phyloP scores from a whole-genome alignment of 805 yeast species.

The Huiozyma naganishii region DNA sequence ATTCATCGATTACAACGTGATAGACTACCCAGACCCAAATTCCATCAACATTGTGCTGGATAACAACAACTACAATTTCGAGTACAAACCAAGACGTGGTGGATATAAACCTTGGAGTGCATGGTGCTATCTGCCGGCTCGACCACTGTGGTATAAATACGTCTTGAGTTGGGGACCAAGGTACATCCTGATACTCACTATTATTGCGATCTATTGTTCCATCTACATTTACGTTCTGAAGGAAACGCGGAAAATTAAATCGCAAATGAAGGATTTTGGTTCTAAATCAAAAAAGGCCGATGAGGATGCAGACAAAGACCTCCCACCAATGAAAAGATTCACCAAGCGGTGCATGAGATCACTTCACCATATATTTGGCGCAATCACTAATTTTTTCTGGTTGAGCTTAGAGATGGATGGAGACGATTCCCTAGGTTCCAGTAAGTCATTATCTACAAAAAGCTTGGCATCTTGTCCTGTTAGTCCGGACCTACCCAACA shows the following conservation, averaged over 20 bases:
- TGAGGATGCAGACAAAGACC: neutral
- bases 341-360: conserved; percentile 2
- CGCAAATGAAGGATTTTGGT: conserved; percentile 10
- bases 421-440: conserved; percentile 6
- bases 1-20: conserved; percentile 35
- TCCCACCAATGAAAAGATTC: neutral
- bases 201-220: conserved; percentile 53
- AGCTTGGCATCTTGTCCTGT: neutral
- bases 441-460: conserved; percentile 1
- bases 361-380: neutral
- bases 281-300: neutral
- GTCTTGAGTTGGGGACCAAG: conserved; percentile 78
- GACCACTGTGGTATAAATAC: conserved; percentile 63
- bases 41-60: conserved; percentile 18
- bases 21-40: conserved; percentile 7
- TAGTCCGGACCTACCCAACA: too few species aligned
- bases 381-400: conserved; percentile 9
- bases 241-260: conserved; percentile 46
- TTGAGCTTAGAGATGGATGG: conserved; percentile 14
- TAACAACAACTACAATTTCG: conserved; percentile 15
- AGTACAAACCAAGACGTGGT: conserved; percentile 22
- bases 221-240: conserved; percentile 63
- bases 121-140: conserved; percentile 71
- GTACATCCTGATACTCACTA: conserved; percentile 50
- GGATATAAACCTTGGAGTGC: conserved; percentile 56